Percentiles rank a stretch among this genome's conserved stretches.
Evolutionary conservation across 2,329 filamentous ascomycete genomes (phyloP).

Genomic region (Diaporthe citriasiana): DNA sequence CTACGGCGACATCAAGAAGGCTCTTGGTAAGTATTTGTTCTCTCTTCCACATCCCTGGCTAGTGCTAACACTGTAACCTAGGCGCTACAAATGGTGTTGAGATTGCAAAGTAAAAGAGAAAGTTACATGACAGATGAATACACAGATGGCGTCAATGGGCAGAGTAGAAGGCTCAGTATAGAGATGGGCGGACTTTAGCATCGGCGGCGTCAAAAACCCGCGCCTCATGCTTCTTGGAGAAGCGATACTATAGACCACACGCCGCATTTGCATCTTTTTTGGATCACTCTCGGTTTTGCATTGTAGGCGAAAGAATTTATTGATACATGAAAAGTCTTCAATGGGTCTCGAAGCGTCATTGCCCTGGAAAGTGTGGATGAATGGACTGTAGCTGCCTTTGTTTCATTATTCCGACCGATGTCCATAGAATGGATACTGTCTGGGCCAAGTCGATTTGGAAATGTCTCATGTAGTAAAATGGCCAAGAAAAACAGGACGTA

Average conservation of each 20-base stretch:
- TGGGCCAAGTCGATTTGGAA: too few relatives aligned
- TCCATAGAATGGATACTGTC: neutral
- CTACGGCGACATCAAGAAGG: slow-evolving; percentile 76
- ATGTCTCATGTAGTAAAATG: neutral
- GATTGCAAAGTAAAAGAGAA: slow-evolving; percentile 64
- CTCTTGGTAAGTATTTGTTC: slow-evolving; percentile 60
- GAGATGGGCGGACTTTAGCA: neutral
- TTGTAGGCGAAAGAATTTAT: too few relatives aligned
- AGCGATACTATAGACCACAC: neutral
- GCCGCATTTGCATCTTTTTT: neutral
- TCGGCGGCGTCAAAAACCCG: neutral
- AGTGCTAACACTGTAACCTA: neutral
- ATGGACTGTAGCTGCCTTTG: neutral
- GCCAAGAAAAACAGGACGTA: neutral
- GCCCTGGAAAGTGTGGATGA: neutral
- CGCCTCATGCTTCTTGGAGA: neutral
- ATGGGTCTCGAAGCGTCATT: too few relatives aligned
- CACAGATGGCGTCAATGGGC: neutral
- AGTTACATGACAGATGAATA: neutral
- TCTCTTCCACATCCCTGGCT: neutral
- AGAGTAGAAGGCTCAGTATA: neutral
- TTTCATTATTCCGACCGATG: neutral
- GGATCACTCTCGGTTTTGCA: neutral
- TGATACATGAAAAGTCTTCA: neutral
- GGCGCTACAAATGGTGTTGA: slow-evolving; percentile 80